phyloP scores from a whole-genome alignment of 305 asterid species.

The Euphrasia arctica region DNA sequence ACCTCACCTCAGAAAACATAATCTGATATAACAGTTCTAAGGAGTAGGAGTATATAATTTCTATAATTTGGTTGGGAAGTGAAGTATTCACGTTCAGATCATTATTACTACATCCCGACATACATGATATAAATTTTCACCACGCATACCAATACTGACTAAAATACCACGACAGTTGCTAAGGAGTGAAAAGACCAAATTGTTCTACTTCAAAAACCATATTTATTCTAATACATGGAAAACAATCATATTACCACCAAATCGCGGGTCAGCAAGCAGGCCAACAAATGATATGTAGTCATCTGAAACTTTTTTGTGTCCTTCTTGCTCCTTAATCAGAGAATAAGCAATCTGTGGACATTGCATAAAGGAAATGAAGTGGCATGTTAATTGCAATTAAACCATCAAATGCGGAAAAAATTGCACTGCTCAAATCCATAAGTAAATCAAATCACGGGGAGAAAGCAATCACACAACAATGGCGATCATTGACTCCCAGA shows the following conservation, averaged over 20 bases:
- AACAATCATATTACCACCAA: conserved; percentile 62
- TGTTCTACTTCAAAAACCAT: conserved; percentile 14
- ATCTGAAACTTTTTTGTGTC: conserved; percentile 53
- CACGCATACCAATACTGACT: conserved; percentile 11
- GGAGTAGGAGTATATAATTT: conserved; percentile 7
- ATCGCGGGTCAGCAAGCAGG: conserved; percentile 88
- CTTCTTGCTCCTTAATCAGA: conserved; percentile 95
- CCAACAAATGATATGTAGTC: conserved; percentile 93
- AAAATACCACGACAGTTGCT: conserved; percentile 11
- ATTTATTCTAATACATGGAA: conserved; percentile 7
- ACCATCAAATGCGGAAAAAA: conserved; percentile 8
- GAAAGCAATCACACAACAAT: background rate
- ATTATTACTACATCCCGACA: conserved; percentile 21
- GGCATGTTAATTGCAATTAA: conserved; percentile 12
- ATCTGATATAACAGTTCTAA: background rate
- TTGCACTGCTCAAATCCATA: conserved; percentile 19
- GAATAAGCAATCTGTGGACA: conserved; percentile 79
- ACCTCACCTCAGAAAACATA: background rate
- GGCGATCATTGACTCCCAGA: background rate
- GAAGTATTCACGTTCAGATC: conserved; percentile 11
- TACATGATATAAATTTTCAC: conserved; percentile 17
- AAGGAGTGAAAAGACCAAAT: background rate
- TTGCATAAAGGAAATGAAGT: conserved; percentile 16
- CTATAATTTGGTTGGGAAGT: conserved; percentile 18
- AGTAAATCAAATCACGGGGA: background rate